A percentile compares a stretch with the other conserved stretches of the same genome.
Conservation (phyloP, 345 rosid species). For the Raphanus raphanistrum region DNA sequence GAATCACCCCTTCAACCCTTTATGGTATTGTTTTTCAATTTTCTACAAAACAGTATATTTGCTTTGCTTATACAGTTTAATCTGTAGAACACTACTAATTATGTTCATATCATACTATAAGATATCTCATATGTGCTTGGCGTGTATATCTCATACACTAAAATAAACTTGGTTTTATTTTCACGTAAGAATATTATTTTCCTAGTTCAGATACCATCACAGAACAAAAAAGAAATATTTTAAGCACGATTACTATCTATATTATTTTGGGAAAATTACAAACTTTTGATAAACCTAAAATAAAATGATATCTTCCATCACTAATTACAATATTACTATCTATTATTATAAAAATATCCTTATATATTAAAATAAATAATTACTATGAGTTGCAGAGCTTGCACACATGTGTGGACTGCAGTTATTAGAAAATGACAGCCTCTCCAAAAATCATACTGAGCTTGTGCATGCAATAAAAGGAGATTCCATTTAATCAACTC, state of each 20-base stretch:
- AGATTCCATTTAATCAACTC: not conserved
- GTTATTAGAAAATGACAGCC: conserved; percentile 23
- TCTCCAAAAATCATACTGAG: conserved; percentile 14
- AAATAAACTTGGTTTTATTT: not conserved
- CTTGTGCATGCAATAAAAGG: conserved; percentile 30
- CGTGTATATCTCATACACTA: not conserved
- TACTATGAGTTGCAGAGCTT: not conserved
- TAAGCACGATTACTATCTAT: not conserved
- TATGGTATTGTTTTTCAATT: not conserved
- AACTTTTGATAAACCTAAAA: not conserved
- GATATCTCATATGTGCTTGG: not conserved
- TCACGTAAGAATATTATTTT: not conserved
- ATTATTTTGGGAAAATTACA: not conserved
- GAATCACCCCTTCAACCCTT: too few species aligned
- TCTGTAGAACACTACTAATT: not conserved
- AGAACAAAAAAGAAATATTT: not conserved
- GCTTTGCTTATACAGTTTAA: not conserved
- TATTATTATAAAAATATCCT: not conserved
- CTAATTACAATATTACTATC: not conserved
- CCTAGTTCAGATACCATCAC: not conserved
- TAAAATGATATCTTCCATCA: not conserved
- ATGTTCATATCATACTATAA: not conserved
- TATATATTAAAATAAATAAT: not conserved
- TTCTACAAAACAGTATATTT: not conserved
- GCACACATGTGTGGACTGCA: not conserved